Conservation (phyloP, 2,329 filamentous ascomycete genomes). For the Metarhizium guizhouense region DNA sequence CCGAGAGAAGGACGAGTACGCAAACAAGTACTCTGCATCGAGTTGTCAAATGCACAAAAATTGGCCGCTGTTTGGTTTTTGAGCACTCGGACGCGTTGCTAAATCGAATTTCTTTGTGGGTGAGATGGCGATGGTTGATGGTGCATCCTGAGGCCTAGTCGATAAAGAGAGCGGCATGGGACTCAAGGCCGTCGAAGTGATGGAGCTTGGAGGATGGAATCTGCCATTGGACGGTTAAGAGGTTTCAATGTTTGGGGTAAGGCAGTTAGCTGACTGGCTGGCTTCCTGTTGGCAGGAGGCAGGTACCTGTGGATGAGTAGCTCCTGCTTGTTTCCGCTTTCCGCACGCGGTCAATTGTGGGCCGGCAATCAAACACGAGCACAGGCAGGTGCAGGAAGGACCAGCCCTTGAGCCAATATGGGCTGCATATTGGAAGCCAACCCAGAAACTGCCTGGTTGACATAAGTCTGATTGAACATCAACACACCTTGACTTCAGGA, state of each 20-base stretch:
- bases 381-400: too few species aligned
- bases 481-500: not conserved
- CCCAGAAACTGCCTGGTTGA: not conserved
- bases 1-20: not conserved
- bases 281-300: not conserved
- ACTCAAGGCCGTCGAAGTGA: not conserved
- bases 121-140: not conserved
- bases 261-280: not conserved
- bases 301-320: not conserved
- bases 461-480: not conserved
- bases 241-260: not conserved
- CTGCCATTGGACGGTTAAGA: not conserved
- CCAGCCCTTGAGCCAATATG: too few species aligned
- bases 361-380: not conserved
- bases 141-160: not conserved
- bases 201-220: not conserved
- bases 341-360: not conserved
- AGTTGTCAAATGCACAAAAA: not conserved
- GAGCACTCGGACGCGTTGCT: not conserved
- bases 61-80: not conserved
- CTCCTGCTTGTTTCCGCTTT: not conserved
- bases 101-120: not conserved
- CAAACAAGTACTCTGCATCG: not conserved
- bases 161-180: not conserved
- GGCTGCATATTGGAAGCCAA: too few species aligned